Evolutionary conservation across 805 yeast genomes (phyloP).

Genomic region (Priceomyces fermenticarens): DNA sequence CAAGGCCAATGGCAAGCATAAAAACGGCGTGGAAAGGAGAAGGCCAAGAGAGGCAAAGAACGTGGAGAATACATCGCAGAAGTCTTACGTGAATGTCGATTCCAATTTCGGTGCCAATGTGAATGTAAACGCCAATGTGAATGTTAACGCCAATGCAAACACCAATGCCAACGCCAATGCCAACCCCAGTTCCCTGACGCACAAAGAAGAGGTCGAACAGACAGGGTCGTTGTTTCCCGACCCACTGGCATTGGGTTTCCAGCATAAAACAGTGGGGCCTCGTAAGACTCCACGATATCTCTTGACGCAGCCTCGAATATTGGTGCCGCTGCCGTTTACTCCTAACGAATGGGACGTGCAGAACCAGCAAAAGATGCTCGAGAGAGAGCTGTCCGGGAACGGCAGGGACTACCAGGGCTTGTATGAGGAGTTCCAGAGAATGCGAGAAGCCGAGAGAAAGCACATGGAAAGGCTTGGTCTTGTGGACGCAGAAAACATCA

Average conservation of each 20-base stretch:
- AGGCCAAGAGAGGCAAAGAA: no score
- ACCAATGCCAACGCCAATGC: background rate
- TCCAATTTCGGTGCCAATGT: no score
- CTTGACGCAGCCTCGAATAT: constrained; percentile 31
- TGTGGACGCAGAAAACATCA: constrained; percentile 82
- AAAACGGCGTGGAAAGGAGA: no score
- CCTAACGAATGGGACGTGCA: constrained; percentile 65
- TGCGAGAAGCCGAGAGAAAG: constrained; percentile 72
- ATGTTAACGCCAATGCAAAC: background rate
- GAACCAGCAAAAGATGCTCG: constrained; percentile 64
- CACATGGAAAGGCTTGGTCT: constrained; percentile 78
- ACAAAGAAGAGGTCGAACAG: constrained; percentile 18
- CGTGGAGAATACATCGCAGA: no score
- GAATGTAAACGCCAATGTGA: background rate
- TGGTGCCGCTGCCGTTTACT: constrained; percentile 28
- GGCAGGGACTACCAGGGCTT: constrained; percentile 64
- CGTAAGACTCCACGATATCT: constrained; percentile 37
- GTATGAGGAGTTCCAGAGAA: constrained; percentile 69
- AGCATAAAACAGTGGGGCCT: constrained; percentile 10
- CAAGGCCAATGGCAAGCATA: no score
- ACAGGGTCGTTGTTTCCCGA: constrained; percentile 30
- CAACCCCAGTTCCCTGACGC: background rate
- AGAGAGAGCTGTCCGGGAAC: constrained; percentile 42
- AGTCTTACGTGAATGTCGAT: no score
- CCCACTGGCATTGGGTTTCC: constrained; percentile 30